Evolutionary conservation across 345 rosid genomes (phyloP), one percentile per base, ranked within the genome.

Genomic region (Durio zibethinus): DNA sequence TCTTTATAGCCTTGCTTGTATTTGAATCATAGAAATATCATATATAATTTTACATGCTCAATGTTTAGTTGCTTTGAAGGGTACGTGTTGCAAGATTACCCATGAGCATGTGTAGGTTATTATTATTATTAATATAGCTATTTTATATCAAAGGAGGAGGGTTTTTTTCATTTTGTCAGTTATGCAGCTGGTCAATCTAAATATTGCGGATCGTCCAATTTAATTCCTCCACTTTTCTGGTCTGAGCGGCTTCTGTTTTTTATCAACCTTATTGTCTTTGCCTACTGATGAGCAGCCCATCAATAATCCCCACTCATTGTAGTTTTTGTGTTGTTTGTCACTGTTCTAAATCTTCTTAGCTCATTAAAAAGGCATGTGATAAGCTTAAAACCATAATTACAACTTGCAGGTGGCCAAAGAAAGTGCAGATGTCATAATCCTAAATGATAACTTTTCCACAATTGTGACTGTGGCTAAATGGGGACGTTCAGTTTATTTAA

Each of bases 401-500:
- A 71, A 47, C 72, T 54, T 5, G 33, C 83, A 91, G 95, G 97
- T 91, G 78, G 97, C 97, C 54, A 92, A 94, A 80, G 93, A 92
- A 85, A 91, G 97, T 78, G 94, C 97, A 0, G 98, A 92, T 89
- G 92, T 93, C 56, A 91, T 93, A 72, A 91, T 94, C 79, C 83
- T 93, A 29, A 94, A 94, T 64, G 95, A 93, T 78, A 91, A 94
- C 79, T 94, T 94, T 80, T 89, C 97, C 18, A 90, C 97, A 0
- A 89, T 90, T 29, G 85, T 87, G 52, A 90, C 93, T n/a, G 97
- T 94, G 20, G 90, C 94, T 68, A 94, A 85, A 78, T 94, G 95
- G 97, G 98, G 98, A 16, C 93, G 98, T 65, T 91, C 97, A 9
- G 95, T 92, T 73, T 92, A 91, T 81, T 77, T 86, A 80, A 94